phyloP scores from a whole-genome alignment of 2,329 filamentous ascomycete genomes.

The Nannizziopsis arthrosporioides region DNA sequence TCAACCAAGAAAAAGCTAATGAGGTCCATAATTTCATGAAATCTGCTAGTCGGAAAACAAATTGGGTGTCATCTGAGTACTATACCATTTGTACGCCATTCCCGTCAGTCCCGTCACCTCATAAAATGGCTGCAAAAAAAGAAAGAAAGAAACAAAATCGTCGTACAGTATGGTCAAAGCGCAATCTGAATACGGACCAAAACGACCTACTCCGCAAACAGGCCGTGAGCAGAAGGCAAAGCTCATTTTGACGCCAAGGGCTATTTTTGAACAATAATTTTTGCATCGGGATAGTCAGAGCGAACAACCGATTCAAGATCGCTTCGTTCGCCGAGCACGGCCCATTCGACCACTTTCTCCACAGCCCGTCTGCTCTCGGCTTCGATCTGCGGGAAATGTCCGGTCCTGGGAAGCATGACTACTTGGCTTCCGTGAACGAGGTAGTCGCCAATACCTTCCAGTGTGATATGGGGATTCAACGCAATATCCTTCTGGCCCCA shows the following conservation, averaged over 20 bases:
- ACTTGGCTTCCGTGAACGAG: constrained; percentile 41
- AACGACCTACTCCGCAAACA: no score
- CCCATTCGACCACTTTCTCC: constrained; percentile 32
- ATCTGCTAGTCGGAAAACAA: no score
- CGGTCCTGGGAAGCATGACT: constrained; percentile 38
- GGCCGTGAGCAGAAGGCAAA: background rate
- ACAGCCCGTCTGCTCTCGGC: constrained; percentile 33
- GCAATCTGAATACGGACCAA: no score
- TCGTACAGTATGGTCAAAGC: no score
- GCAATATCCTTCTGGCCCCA: constrained; percentile 44
- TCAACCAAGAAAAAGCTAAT: no score
- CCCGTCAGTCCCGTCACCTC: no score
- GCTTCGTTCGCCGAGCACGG: constrained; percentile 27
- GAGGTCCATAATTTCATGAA: no score
- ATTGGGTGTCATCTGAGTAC: no score
- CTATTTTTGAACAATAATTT: constrained; percentile 25
- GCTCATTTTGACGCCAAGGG: background rate
- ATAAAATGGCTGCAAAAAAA: no score
- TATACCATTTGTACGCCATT: no score
- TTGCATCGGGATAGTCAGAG: constrained; percentile 25
- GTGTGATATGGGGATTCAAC: constrained; percentile 37
- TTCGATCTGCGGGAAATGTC: constrained; percentile 46
- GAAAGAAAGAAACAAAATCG: no score
- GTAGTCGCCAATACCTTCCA: constrained; percentile 44
- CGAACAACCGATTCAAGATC: constrained; percentile 24